Evolutionary conservation across 371 early-diverging fungal species (phyloP).

Genomic region (Thermomucor indicae-seudaticae): DNA sequence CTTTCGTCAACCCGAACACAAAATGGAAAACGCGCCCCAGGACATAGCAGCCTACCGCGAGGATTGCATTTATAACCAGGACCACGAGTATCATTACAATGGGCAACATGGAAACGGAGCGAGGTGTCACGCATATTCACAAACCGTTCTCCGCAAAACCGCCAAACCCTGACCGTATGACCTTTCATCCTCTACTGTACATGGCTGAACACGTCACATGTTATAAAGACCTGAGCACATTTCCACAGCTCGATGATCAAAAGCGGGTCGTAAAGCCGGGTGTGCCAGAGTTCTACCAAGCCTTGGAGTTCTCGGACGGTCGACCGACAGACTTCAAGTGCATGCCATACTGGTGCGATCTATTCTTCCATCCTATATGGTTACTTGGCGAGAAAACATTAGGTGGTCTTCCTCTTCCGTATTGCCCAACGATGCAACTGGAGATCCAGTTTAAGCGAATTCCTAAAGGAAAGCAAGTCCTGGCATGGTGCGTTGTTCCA

Average conservation of each 20-base stretch:
- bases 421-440: conserved; percentile 47
- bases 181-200: conserved; percentile 21
- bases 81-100: conserved; percentile 34
- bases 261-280: conserved; percentile 9
- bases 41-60: conserved; percentile 17
- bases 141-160: conserved; percentile 14
- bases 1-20: background rate
- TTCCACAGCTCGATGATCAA: too few species aligned
- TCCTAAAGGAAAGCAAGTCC: conserved; percentile 21
- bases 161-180: conserved; percentile 13
- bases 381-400: conserved; percentile 22
- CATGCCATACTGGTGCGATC: conserved; percentile 30
- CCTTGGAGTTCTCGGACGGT: conserved; percentile 28
- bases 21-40: background rate
- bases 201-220: conserved; percentile 23
- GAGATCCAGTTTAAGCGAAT: conserved; percentile 41
- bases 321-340: conserved; percentile 36
- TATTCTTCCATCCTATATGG: conserved; percentile 32
- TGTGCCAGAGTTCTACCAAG: conserved; percentile 28
- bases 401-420: conserved; percentile 25
- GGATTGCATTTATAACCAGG: conserved; percentile 18
- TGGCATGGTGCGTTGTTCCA: conserved; percentile 25
- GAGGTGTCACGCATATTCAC: conserved; percentile 23
- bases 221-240: conserved; percentile 1
- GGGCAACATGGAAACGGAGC: conserved; percentile 38